These are phyloP conservation scores for Juncus effusus DNA, from an alignment of 176 grass and related monocot genomes.

Conservation along the genomic window DNA sequence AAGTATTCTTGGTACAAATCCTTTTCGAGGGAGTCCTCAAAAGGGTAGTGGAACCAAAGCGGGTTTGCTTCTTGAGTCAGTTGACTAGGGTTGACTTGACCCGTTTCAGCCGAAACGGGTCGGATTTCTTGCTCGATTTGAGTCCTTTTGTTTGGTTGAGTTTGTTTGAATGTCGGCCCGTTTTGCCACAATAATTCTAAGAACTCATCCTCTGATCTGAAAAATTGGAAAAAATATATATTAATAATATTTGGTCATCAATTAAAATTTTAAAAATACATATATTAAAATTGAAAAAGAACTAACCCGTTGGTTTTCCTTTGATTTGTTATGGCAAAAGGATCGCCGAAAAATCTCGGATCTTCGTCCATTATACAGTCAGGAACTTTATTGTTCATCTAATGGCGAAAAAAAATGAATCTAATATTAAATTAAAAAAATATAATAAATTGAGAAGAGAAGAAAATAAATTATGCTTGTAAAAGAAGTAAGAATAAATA, in stretches of 20 bases:
- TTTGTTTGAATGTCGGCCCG: conserved; percentile 52
- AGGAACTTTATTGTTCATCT: conserved; percentile 33
- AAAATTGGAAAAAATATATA: conserved; percentile 12
- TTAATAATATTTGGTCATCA: not conserved
- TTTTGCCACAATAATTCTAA: conserved; percentile 85
- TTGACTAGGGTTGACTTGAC: conserved; percentile 26
- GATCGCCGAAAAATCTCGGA: conserved; percentile 28
- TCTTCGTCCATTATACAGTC: conserved; percentile 31
- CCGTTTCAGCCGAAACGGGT: conserved; percentile 1
- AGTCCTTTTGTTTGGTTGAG: conserved; percentile 34
- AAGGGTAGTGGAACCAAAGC: conserved; percentile 44
- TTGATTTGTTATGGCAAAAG: conserved; percentile 27
- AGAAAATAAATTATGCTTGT: not conserved
- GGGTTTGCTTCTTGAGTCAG: conserved; percentile 35
- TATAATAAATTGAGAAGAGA: not conserved
- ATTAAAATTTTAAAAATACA: not conserved
- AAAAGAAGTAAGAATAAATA: too few species aligned
- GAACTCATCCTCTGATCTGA: conserved; percentile 54
- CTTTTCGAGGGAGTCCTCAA: conserved; percentile 46
- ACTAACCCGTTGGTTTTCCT: conserved; percentile 31
- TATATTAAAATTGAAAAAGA: not conserved
- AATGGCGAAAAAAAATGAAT: not conserved
- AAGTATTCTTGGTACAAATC: conserved; percentile 72
- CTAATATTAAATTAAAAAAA: conserved; percentile 1
- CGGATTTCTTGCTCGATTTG: conserved; percentile 1